These are phyloP conservation scores for Cladochytrium replicatum DNA, from an alignment of 192 early-diverging fungal genomes.

Conservation along the genomic window DNA sequence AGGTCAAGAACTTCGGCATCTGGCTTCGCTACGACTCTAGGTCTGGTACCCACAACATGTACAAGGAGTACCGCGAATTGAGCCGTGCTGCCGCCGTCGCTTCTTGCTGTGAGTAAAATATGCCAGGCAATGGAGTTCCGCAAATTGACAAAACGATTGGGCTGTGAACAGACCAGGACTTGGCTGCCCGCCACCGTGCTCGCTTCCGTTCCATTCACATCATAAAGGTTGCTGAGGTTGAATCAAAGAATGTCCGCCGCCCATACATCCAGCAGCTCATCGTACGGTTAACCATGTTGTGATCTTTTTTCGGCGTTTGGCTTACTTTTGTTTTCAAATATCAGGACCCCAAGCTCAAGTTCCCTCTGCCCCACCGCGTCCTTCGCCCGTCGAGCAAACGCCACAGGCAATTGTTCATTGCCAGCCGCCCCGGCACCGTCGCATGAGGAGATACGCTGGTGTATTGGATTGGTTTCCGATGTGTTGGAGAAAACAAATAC, in stretches of 20 bases:
- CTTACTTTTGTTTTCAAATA: slow-evolving; percentile 7
- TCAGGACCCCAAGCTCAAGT: slow-evolving; percentile 72
- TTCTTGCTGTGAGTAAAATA: slow-evolving; percentile 49
- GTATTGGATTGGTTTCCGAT: no score
- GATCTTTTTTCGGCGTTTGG: slow-evolving; percentile 11
- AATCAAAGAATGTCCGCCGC: slow-evolving; percentile 82
- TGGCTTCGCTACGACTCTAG: slow-evolving; percentile 99
- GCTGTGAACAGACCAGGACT: slow-evolving; percentile 97
- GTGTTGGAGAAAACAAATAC: no score
- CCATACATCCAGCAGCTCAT: slow-evolving; percentile 97
- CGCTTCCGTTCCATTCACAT: slow-evolving; percentile 97
- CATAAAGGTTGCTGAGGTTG: slow-evolving; percentile 93
- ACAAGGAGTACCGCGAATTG: slow-evolving; percentile 99
- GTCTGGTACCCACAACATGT: slow-evolving; percentile 99
- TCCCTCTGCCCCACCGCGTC: slow-evolving; percentile 97
- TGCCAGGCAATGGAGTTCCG: no score
- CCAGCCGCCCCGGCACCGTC: slow-evolving; percentile 88
- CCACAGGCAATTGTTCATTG: slow-evolving; percentile 76
- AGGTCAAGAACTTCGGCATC: slow-evolving; percentile 98
- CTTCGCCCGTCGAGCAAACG: slow-evolving; percentile 72
- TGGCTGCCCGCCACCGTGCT: slow-evolving; percentile 98
- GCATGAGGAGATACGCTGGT: no score
- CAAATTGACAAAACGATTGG: no score
- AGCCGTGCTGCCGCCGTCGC: slow-evolving; percentile 54
- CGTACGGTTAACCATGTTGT: no score